Evolutionary conservation across 148 eudicot genomes (phyloP).

Genomic region (Nepenthes mirabilis): DNA sequence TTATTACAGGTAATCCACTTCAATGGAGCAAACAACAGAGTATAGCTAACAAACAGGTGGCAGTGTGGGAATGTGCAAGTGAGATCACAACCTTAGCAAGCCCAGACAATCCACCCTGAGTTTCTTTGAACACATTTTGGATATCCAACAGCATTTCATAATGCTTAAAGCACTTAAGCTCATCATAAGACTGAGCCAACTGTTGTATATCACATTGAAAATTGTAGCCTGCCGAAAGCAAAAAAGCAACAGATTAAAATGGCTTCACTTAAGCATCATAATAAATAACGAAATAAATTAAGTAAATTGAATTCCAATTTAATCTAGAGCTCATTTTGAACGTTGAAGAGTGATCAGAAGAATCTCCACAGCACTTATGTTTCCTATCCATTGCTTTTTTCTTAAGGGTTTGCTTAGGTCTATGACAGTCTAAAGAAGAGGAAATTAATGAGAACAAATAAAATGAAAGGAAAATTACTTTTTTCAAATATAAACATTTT

Average conservation of each 20-base stretch:
- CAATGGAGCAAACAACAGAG: background rate
- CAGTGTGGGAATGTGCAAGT: constrained; percentile 1
- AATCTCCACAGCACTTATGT: too few species aligned
- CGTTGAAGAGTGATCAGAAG: too few species aligned
- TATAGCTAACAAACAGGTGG: background rate
- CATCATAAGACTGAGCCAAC: constrained; percentile 58
- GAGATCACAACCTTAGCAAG: constrained; percentile 46
- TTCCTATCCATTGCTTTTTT: too few species aligned
- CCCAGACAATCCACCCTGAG: constrained; percentile 79
- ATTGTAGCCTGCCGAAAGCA: constrained; percentile 58
- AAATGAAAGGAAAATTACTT: too few species aligned
- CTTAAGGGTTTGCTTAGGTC: too few species aligned
- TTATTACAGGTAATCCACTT: constrained; percentile 3
- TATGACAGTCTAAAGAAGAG: too few species aligned
- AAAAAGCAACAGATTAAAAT: background rate
- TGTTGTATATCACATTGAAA: constrained; percentile 83
- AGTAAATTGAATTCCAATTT: background rate
- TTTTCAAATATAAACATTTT: too few species aligned
- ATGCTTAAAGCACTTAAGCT: constrained; percentile 64
- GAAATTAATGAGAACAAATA: too few species aligned
- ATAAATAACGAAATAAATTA: background rate
- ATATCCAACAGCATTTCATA: constrained; percentile 92
- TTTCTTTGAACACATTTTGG: constrained; percentile 82
- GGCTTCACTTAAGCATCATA: constrained; percentile 3
- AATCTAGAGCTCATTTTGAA: too few species aligned